Evolutionary conservation across 2,329 filamentous ascomycete species (phyloP).

Genomic region (Fonsecaea multimorphosa): DNA sequence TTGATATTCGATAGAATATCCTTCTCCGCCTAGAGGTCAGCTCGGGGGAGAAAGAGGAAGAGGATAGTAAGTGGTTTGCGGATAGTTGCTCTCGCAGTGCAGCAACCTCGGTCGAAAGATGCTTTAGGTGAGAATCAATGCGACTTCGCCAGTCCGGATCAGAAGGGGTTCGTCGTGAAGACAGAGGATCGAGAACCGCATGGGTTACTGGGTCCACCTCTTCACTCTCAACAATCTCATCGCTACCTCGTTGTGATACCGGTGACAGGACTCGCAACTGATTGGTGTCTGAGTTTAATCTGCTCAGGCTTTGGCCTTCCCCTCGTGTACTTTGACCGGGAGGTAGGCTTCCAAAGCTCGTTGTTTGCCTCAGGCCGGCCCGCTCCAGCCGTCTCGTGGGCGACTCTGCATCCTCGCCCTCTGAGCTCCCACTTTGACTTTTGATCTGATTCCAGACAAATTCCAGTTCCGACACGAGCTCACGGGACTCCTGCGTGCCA

Average conservation of each 20-base stretch:
- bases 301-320: slow-evolving; percentile 17
- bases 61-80: slow-evolving; percentile 66
- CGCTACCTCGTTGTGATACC: slow-evolving; percentile 72
- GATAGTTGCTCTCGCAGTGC: slow-evolving; percentile 90
- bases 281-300: slow-evolving; percentile 42
- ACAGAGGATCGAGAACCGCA: slow-evolving; percentile 41
- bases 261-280: slow-evolving; percentile 77
- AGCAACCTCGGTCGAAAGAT: slow-evolving; percentile 89
- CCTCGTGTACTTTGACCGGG: slow-evolving; percentile 19
- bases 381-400: slow-evolving; percentile 50
- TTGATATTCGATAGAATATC: slow-evolving; percentile 67
- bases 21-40: slow-evolving; percentile 41
- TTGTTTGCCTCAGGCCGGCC: slow-evolving; percentile 53
- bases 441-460: slow-evolving; percentile 98
- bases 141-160: slow-evolving; percentile 44
- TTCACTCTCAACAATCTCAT: slow-evolving; percentile 50
- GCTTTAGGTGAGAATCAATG: slow-evolving; percentile 83
- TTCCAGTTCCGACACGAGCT: slow-evolving; percentile 92
- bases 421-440: slow-evolving; percentile 38
- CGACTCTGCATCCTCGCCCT: slow-evolving; percentile 47
- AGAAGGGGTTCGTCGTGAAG: slow-evolving; percentile 9
- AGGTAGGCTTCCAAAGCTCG: slow-evolving; percentile 26
- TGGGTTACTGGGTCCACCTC: slow-evolving; percentile 40
- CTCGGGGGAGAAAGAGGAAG: slow-evolving; percentile 42
- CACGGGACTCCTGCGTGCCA: slow-evolving; percentile 77